Percentiles rank a stretch among this genome's conserved stretches.
Conservation (phyloP, 306 rosid species). For the Ziziphus jujuba region DNA sequence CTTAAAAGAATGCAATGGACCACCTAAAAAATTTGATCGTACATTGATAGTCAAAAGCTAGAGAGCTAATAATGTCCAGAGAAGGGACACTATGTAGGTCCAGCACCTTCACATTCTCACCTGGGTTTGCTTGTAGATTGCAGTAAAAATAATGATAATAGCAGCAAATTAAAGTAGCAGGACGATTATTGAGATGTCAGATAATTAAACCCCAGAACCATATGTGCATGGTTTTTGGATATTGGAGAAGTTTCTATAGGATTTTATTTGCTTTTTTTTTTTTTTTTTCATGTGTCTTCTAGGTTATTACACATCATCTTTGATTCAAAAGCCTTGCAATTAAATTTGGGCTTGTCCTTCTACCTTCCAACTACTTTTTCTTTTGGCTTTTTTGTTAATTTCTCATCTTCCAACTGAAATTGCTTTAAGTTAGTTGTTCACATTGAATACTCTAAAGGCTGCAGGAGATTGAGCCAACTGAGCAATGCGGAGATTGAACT, state of each 20-base stretch:
- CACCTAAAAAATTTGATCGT: neutral
- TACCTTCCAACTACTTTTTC: constrained; percentile 14
- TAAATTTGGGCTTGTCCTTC: constrained; percentile 4
- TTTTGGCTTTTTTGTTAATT: neutral
- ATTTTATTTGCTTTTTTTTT: too few relatives aligned
- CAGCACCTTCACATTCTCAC: neutral
- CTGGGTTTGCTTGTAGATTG: too few relatives aligned
- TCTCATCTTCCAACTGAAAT: constrained; percentile 11
- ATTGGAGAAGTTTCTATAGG: too few relatives aligned
- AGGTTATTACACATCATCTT: too few relatives aligned
- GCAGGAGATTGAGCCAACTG: constrained; percentile 12
- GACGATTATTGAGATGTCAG: too few relatives aligned
- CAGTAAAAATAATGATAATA: too few relatives aligned
- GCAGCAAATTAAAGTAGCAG: too few relatives aligned
- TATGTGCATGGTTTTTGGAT: too few relatives aligned
- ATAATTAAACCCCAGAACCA: too few relatives aligned
- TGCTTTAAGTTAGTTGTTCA: constrained; percentile 28
- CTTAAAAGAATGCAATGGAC: neutral
- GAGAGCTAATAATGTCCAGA: constrained; percentile 10
- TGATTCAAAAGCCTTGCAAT: constrained; percentile 18
- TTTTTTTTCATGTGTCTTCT: too few relatives aligned
- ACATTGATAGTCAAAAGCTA: constrained; percentile 14
- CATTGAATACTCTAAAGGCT: constrained; percentile 28
- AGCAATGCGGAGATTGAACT: constrained; percentile 28
- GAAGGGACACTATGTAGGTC: constrained; percentile 4